Evolutionary conservation across 2,329 filamentous ascomycete species (phyloP).

Genomic region (Leptographium procerum): DNA sequence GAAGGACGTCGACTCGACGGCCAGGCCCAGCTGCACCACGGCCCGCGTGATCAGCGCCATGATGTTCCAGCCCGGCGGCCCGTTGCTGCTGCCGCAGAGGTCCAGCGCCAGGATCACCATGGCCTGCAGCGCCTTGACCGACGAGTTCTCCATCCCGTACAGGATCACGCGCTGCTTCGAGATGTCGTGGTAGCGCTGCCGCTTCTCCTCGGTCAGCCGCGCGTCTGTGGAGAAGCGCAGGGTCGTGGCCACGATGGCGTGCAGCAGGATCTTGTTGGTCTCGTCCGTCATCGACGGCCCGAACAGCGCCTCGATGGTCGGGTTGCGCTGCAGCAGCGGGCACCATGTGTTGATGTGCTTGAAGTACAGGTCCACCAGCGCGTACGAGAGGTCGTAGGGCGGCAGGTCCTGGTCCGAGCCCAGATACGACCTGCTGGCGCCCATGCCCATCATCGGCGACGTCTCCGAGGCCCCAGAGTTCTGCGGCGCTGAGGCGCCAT

Average conservation of each 20-base stretch:
- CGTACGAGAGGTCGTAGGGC: conserved; percentile 63
- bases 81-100: conserved; percentile 75
- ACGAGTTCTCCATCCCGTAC: conserved; percentile 81
- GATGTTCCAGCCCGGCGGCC: conserved; percentile 84
- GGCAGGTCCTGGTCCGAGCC: conserved; percentile 56
- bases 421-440: conserved; percentile 33
- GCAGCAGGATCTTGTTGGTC: conserved; percentile 69
- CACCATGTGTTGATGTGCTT: conserved; percentile 77
- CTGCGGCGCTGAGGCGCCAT: conserved; percentile 19
- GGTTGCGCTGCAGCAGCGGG: conserved; percentile 76
- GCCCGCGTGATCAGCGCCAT: conserved; percentile 80
- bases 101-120: conserved; percentile 79
- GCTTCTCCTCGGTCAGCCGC: conserved; percentile 60
- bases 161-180: conserved; percentile 81
- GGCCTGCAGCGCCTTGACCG: conserved; percentile 77
- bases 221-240: conserved; percentile 72
- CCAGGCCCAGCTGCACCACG: conserved; percentile 76
- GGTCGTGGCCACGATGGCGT: conserved; percentile 82
- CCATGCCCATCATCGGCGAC: conserved; percentile 38
- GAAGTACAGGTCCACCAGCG: conserved; percentile 65
- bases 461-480: conserved; percentile 3
- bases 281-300: conserved; percentile 66
- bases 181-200: conserved; percentile 63
- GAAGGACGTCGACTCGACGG: conserved; percentile 71
- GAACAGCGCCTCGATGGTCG: conserved; percentile 72